A percentile compares a stretch with the other conserved stretches of the same genome.
Evolutionary conservation across 148 eudicot genomes (phyloP).

Genomic region (Salicornia ramosissima): DNA sequence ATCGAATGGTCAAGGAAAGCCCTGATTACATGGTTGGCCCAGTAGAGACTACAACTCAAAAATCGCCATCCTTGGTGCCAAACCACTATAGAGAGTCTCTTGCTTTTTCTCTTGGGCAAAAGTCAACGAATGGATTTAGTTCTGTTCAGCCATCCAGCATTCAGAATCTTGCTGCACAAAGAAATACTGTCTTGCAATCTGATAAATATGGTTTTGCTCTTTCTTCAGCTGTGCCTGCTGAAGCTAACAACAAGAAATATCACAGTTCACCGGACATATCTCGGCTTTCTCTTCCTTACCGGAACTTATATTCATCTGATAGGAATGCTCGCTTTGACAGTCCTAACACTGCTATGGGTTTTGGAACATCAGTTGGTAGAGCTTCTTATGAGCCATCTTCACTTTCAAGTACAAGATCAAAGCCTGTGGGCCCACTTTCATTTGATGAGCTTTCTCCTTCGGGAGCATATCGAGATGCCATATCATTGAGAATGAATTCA

Average conservation of each 20-base stretch:
- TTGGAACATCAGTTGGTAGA: conserved; percentile 36
- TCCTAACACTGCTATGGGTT: conserved; percentile 33
- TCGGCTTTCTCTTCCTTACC: conserved; percentile 49
- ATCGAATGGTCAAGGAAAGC: conserved; percentile 48
- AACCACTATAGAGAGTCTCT: conserved; percentile 49
- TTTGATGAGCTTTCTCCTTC: conserved; percentile 58
- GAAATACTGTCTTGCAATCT: conserved; percentile 53
- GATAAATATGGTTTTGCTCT: conserved; percentile 38
- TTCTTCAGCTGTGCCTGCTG: conserved; percentile 34
- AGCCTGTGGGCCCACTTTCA: conserved; percentile 43
- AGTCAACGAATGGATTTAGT: conserved; percentile 43
- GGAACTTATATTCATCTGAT: conserved; percentile 34
- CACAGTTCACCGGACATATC: conserved; percentile 89
- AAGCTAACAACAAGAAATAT: conserved; percentile 57
- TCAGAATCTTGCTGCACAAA: conserved; percentile 51
- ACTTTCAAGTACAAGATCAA: conserved; percentile 37
- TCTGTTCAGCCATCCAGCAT: conserved; percentile 53
- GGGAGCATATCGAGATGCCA: conserved; percentile 42
- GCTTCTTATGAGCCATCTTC: conserved; percentile 34
- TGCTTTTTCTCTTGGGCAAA: conserved; percentile 39
- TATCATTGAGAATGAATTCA: conserved; percentile 38
- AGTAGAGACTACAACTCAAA: conserved; percentile 38
- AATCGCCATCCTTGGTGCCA: conserved; percentile 43
- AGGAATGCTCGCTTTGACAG: conserved; percentile 39
- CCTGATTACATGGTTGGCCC: conserved; percentile 42